Conservation (phyloP, 768 basidiomycete species). For the Leccinellum albellum region DNA sequence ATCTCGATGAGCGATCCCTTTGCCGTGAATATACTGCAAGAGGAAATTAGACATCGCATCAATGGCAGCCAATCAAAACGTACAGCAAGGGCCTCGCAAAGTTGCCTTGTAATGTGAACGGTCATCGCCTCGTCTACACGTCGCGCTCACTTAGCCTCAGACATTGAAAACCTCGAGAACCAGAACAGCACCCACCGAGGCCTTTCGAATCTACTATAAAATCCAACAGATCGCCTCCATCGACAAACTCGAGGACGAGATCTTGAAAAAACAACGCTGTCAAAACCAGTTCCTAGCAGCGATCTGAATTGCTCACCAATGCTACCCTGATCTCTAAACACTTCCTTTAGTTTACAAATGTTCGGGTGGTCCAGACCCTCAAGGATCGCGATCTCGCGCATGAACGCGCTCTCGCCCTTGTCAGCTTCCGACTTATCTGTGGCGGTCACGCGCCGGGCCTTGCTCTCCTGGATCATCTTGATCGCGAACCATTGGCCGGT, state of each 20-base stretch:
- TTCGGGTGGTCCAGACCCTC: slow-evolving; percentile 74
- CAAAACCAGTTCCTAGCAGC: slow-evolving; percentile 18
- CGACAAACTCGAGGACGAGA: slow-evolving; percentile 79
- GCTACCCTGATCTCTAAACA: slow-evolving; percentile 61
- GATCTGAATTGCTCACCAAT: slow-evolving; percentile 44
- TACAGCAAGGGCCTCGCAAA: slow-evolving; percentile 77
- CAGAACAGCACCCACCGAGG: slow-evolving; percentile 45
- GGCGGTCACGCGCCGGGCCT: slow-evolving; percentile 39
- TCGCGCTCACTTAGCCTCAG: background rate
- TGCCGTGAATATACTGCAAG: slow-evolving; percentile 58
- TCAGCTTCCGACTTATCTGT: slow-evolving; percentile 28
- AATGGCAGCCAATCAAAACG: slow-evolving; percentile 18
- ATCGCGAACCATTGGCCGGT: slow-evolving; percentile 80
- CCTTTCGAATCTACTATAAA: slow-evolving; percentile 62
- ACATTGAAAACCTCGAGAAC: background rate
- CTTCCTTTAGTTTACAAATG: slow-evolving; percentile 76
- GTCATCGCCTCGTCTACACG: slow-evolving; percentile 51
- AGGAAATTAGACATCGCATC: slow-evolving; percentile 1
- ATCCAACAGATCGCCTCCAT: slow-evolving; percentile 87
- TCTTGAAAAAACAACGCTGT: slow-evolving; percentile 41
- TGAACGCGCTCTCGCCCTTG: slow-evolving; percentile 41
- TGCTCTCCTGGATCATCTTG: slow-evolving; percentile 71
- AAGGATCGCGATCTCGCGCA: slow-evolving; percentile 77
- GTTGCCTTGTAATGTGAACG: slow-evolving; percentile 72
- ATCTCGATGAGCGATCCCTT: slow-evolving; percentile 88